Conservation (phyloP, 2,329 filamentous ascomycete genomes). For the Cercospora sesami region DNA sequence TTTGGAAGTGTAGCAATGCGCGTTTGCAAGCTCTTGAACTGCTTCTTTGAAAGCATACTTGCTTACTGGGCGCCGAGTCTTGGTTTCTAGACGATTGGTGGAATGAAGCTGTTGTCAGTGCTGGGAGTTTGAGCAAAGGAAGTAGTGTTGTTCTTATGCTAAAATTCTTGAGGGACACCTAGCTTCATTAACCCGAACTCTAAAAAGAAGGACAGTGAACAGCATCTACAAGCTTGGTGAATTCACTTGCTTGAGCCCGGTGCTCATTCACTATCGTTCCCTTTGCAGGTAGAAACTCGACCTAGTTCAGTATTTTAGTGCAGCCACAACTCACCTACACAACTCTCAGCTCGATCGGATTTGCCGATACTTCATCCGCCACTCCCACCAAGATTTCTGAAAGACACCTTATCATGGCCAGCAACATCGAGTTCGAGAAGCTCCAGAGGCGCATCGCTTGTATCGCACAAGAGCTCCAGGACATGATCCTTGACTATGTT, state of each 20-base stretch:
- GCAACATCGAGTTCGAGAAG: background rate
- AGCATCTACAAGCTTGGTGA: background rate
- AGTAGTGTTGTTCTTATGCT: background rate
- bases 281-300: too few species aligned
- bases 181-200: background rate
- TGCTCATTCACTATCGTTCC: background rate
- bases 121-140: background rate
- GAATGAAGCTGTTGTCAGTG: background rate
- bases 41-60: background rate
- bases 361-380: too few species aligned
- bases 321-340: background rate
- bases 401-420: background rate
- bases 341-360: too few species aligned
- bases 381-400: too few species aligned
- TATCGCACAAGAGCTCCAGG: background rate
- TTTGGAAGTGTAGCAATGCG: background rate
- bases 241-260: background rate
- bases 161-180: background rate
- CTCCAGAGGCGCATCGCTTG: background rate
- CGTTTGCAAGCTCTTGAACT: background rate
- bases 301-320: too few species aligned
- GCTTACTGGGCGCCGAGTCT: background rate
- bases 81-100: background rate
- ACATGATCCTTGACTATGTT: background rate
- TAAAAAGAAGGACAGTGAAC: too few species aligned